Evolutionary conservation across 2,329 filamentous ascomycete species (phyloP).

Genomic region (Alternaria hordeiaustralica): DNA sequence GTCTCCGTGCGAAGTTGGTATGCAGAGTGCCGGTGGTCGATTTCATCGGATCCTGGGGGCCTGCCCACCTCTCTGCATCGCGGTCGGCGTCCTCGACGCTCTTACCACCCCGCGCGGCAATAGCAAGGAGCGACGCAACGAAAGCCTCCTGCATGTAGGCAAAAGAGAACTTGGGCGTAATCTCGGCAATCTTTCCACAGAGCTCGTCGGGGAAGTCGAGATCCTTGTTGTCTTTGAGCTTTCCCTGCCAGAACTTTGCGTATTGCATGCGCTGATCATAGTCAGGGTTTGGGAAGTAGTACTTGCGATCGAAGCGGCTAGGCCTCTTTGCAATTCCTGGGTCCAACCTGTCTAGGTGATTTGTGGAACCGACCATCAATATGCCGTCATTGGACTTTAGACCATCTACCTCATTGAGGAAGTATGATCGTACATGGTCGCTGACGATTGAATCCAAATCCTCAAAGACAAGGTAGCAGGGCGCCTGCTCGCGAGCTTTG

Average conservation of each 20-base stretch:
- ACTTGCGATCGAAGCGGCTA: conserved; percentile 56
- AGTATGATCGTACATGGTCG: conserved; percentile 68
- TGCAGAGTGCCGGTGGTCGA: conserved; percentile 10
- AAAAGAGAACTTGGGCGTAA: conserved; percentile 55
- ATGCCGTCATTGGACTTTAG: conserved; percentile 74
- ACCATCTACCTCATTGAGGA: conserved; percentile 76
- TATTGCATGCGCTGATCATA: conserved; percentile 51
- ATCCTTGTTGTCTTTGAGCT: conserved; percentile 46
- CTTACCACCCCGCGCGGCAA: conserved; percentile 34
- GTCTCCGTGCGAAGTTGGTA: conserved; percentile 7
- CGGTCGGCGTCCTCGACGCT: conserved; percentile 9
- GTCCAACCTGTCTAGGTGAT: conserved; percentile 69
- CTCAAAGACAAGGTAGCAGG: conserved; percentile 75
- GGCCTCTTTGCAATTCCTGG: conserved; percentile 64
- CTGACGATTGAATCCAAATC: conserved; percentile 72
- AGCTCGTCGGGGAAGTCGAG: conserved; percentile 52
- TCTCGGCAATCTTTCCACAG: conserved; percentile 49
- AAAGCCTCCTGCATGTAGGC: conserved; percentile 56
- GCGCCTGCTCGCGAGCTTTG: conserved; percentile 67
- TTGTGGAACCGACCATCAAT: conserved; percentile 71
- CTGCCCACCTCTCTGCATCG: conserved; percentile 30
- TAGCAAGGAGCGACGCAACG: conserved; percentile 49
- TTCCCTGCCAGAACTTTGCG: conserved; percentile 53
- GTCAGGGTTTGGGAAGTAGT: conserved; percentile 52
- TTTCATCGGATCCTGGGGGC: conserved; percentile 36